Percentiles rank a stretch among this genome's conserved stretches.
Evolutionary conservation across 2,329 filamentous ascomycete species (phyloP).

Genomic region (Boeremia lycopersici): DNA sequence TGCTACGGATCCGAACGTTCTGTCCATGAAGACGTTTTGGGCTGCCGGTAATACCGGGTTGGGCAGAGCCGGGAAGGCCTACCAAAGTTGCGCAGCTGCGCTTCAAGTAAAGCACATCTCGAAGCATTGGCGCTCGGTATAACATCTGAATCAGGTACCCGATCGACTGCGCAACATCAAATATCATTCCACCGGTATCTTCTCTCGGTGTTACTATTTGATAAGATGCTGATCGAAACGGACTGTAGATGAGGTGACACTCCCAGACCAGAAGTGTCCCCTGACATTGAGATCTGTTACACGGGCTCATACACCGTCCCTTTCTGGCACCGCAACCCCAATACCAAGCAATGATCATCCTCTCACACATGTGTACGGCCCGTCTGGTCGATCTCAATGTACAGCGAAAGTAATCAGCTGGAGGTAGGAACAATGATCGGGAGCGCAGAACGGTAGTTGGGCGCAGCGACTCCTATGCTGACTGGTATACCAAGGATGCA

Average conservation of each 20-base stretch:
- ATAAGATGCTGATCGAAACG: neutral
- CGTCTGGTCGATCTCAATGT: neutral
- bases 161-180: conserved; percentile 3
- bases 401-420: neutral
- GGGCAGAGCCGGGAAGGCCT: conserved; percentile 1
- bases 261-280: neutral
- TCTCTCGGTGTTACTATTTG: neutral
- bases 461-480: too few relatives aligned
- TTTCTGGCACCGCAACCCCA: neutral
- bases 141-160: neutral
- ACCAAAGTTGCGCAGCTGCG: neutral
- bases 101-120: neutral
- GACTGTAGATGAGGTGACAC: neutral
- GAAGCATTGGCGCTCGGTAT: conserved; percentile 2
- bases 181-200: neutral
- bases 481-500: too few relatives aligned
- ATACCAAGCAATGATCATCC: neutral
- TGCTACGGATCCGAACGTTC: too few relatives aligned
- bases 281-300: neutral
- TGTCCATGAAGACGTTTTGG: neutral
- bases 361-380: neutral
- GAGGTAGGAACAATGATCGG: too few relatives aligned
- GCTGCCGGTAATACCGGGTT: conserved; percentile 1
- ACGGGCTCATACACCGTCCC: neutral
- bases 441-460: too few relatives aligned